Conservation (phyloP, 129 eudicot species). For the Centella asiatica region DNA sequence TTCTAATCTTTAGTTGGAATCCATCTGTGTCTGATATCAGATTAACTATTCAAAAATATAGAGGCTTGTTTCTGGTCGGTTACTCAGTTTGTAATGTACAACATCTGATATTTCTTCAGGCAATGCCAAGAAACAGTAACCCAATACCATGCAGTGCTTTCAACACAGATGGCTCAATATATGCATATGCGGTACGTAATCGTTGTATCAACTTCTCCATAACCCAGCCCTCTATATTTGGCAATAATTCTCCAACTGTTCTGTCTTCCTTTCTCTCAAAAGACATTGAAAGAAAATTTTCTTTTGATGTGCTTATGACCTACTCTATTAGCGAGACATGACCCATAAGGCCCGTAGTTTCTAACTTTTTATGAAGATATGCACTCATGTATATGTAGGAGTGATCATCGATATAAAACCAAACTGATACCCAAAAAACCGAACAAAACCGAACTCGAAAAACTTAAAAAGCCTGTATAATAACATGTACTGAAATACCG, state of each 20-base stretch:
- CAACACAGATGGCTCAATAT: constrained; percentile 92
- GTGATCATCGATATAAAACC: too few species aligned
- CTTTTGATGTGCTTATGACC: neutral
- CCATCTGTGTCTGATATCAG: neutral
- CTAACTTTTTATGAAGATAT: too few species aligned
- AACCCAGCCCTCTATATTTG: too few species aligned
- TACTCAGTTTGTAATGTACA: neutral
- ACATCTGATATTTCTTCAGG: constrained; percentile 31
- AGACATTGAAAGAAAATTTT: neutral
- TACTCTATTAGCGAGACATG: too few species aligned
- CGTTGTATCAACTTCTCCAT: neutral
- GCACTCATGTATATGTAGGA: too few species aligned
- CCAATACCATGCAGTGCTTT: constrained; percentile 78
- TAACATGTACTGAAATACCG: too few species aligned
- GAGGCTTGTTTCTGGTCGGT: neutral
- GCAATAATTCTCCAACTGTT: too few species aligned
- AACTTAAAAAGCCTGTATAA: too few species aligned
- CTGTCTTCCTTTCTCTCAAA: neutral
- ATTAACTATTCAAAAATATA: neutral
- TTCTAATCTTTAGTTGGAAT: constrained; percentile 2
- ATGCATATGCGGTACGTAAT: constrained; percentile 69
- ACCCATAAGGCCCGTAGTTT: too few species aligned
- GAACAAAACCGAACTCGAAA: too few species aligned
- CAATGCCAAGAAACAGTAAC: constrained; percentile 77
- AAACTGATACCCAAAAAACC: too few species aligned